phyloP scores from a whole-genome alignment of 345 rosid species.

The Arabidopsis suecica region DNA sequence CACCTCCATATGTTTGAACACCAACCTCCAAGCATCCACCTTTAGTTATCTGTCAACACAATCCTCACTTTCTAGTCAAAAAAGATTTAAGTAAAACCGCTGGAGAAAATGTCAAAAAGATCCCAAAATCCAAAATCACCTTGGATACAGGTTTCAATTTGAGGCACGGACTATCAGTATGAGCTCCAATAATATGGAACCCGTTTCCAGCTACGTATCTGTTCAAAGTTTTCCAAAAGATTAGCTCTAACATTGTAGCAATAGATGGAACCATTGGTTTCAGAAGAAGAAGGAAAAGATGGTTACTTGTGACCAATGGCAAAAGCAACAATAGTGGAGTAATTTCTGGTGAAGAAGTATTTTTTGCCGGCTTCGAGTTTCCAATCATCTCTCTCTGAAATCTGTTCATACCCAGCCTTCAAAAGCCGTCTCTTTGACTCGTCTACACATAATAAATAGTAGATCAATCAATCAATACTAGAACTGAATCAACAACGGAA shows the following conservation, averaged over 20 bases:
- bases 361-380: slow-evolving; percentile 74
- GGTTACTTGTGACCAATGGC: slow-evolving; percentile 88
- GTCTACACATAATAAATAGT: slow-evolving; percentile 44
- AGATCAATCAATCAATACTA: background rate
- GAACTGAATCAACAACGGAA: background rate
- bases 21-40: slow-evolving; percentile 89
- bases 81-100: too few species aligned
- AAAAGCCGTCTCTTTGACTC: slow-evolving; percentile 78
- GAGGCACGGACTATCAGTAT: slow-evolving; percentile 95
- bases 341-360: slow-evolving; percentile 89
- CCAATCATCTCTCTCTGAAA: slow-evolving; percentile 91
- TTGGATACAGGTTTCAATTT: slow-evolving; percentile 93
- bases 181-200: slow-evolving; percentile 85
- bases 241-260: background rate
- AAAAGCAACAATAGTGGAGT: slow-evolving; percentile 91
- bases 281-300: background rate
- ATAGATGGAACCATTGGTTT: background rate
- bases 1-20: slow-evolving; percentile 94
- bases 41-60: slow-evolving; percentile 62
- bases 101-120: background rate
- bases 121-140: slow-evolving; percentile 48
- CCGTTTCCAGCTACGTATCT: slow-evolving; percentile 97
- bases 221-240: background rate
- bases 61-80: background rate
- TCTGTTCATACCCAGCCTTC: slow-evolving; percentile 72